These are phyloP conservation scores for Myriosclerotinia curreyana DNA, from an alignment of 2,329 filamentous ascomycete genomes.

Conservation along the genomic window DNA sequence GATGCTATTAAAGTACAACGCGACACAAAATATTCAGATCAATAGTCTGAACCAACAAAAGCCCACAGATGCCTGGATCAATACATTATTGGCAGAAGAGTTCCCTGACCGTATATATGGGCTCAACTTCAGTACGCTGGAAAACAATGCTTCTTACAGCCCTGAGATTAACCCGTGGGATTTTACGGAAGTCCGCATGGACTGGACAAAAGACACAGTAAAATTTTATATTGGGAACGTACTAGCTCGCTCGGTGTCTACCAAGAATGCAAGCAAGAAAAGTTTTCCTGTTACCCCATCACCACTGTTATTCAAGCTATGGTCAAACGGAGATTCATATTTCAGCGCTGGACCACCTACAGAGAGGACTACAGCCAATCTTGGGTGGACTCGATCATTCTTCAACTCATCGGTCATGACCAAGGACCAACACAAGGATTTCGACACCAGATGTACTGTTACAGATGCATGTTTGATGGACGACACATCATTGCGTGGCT, in stretches of 20 bases:
- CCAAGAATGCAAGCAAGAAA: slow-evolving; percentile 29
- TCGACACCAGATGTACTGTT: slow-evolving; percentile 37
- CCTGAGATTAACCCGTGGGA: slow-evolving; percentile 28
- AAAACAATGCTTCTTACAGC: slow-evolving; percentile 7
- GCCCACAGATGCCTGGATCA: slow-evolving; percentile 41
- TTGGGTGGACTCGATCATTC: slow-evolving; percentile 48
- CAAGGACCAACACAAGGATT: slow-evolving; percentile 32
- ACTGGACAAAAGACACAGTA: slow-evolving; percentile 46
- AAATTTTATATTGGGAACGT: slow-evolving; percentile 45
- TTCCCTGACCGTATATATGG: slow-evolving; percentile 42
- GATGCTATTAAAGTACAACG: slow-evolving; percentile 47
- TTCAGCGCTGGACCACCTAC: slow-evolving; percentile 46
- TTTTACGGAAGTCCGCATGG: slow-evolving; percentile 47
- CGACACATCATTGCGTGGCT: slow-evolving; percentile 25
- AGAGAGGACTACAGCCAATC: slow-evolving; percentile 41
- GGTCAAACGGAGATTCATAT: slow-evolving; percentile 46
- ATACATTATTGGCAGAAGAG: slow-evolving; percentile 42
- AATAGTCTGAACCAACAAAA: slow-evolving; percentile 47
- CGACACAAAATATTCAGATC: slow-evolving; percentile 44
- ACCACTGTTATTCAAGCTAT: slow-evolving; percentile 46
- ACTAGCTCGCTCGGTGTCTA: slow-evolving; percentile 39
- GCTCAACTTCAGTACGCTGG: slow-evolving; percentile 25
- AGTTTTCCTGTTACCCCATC: slow-evolving; percentile 43
- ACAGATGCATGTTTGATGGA: slow-evolving; percentile 39
- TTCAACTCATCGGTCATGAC: slow-evolving; percentile 48